These are phyloP conservation scores for Fusarium kyushuense DNA, from an alignment of 2,329 filamentous ascomycete genomes.

Conservation along the genomic window DNA sequence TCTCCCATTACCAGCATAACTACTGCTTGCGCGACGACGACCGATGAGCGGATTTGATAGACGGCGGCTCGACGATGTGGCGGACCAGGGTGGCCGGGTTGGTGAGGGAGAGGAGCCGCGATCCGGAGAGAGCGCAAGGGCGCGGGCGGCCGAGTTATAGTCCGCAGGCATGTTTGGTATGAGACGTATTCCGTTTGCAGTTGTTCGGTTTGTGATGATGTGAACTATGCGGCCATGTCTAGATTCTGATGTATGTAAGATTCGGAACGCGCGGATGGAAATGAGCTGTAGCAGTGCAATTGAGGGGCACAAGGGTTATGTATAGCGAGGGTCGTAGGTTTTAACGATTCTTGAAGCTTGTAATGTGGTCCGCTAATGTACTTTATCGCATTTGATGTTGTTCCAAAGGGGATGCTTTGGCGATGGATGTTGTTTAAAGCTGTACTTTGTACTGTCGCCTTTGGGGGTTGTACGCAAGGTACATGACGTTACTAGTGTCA, in stretches of 20 bases:
- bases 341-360: not conserved
- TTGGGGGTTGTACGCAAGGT: conserved; percentile 15
- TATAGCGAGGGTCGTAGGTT: not conserved
- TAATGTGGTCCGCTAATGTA: not conserved
- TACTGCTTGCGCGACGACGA: conserved; percentile 42
- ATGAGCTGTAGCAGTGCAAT: conserved; percentile 20
- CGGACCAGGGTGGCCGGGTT: conserved; percentile 47
- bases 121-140: conserved; percentile 59
- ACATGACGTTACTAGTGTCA: conserved; percentile 42
- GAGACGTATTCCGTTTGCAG: not conserved
- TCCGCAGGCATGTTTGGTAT: conserved; percentile 62
- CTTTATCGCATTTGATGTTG: conserved; percentile 7
- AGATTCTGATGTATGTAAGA: conserved; percentile 23
- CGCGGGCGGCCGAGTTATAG: conserved; percentile 63
- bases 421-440: conserved; percentile 10
- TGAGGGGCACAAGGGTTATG: not conserved
- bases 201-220: not conserved
- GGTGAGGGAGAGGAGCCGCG: conserved; percentile 50
- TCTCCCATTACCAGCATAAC: conserved; percentile 17
- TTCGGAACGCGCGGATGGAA: conserved; percentile 38
- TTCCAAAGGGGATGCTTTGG: not conserved
- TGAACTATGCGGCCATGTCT: conserved; percentile 38
- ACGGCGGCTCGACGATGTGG: conserved; percentile 49
- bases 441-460: conserved; percentile 16
- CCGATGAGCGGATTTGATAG: conserved; percentile 57